A percentile compares a stretch with the other conserved stretches of the same genome.
Evolutionary conservation across 768 basidiomycete species (phyloP).

Genomic region (Mycena floridula): DNA sequence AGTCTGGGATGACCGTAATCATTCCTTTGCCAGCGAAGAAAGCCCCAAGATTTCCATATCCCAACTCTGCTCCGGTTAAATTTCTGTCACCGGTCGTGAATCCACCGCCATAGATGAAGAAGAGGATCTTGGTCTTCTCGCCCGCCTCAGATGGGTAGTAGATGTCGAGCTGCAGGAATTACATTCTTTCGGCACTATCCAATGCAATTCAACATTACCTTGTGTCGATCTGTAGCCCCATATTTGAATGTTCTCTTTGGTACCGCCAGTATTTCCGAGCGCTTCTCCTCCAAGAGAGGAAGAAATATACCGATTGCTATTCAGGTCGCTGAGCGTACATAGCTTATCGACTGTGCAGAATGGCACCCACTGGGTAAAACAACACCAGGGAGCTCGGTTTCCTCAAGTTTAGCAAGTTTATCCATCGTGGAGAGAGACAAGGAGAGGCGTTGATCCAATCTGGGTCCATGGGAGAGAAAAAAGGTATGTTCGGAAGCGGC

Average conservation of each 20-base stretch:
- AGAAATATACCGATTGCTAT: constrained; percentile 43
- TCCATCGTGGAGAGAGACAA: constrained; percentile 35
- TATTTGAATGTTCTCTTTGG: constrained; percentile 52
- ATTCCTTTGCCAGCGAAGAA: constrained; percentile 58
- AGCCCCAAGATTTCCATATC: constrained; percentile 50
- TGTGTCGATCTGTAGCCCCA: constrained; percentile 44
- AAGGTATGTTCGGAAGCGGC: too few relatives aligned
- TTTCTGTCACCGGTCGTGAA: constrained; percentile 47
- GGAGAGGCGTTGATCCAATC: too few relatives aligned
- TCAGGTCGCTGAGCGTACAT: not conserved
- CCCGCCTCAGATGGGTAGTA: constrained; percentile 45
- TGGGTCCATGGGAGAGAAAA: too few relatives aligned
- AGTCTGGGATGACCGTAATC: constrained; percentile 63
- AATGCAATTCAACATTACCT: constrained; percentile 22
- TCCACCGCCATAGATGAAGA: constrained; percentile 67
- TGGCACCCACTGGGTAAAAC: constrained; percentile 24
- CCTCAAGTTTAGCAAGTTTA: constrained; percentile 22
- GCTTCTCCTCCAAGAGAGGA: constrained; percentile 43
- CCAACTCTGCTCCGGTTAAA: constrained; percentile 40
- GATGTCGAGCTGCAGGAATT: constrained; percentile 46
- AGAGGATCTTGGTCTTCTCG: constrained; percentile 41
- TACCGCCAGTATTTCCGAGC: constrained; percentile 38
- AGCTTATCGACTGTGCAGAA: not conserved
- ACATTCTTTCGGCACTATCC: not conserved
- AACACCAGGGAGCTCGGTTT: constrained; percentile 24